Conservation (phyloP, 2,329 filamentous ascomycete species). For the Xylariaceae sp. region DNA sequence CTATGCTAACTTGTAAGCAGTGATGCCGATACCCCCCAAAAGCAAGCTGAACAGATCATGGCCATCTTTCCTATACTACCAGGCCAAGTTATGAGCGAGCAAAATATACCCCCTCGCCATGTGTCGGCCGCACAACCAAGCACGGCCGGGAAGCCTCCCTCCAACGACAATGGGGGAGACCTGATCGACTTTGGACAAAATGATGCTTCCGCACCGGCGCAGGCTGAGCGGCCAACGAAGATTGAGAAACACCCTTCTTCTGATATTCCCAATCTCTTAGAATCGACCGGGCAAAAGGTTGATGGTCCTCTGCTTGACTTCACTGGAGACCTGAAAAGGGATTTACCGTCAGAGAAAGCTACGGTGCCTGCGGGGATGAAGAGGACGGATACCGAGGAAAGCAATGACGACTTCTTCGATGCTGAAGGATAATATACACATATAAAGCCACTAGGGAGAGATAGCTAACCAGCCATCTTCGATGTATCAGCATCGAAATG, state of each 20-base stretch:
- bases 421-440: slow-evolving; percentile 39
- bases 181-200: slow-evolving; percentile 66
- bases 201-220: slow-evolving; percentile 35
- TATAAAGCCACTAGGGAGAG: not conserved
- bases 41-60: slow-evolving; percentile 82
- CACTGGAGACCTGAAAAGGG: slow-evolving; percentile 58
- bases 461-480: not conserved
- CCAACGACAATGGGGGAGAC: slow-evolving; percentile 44
- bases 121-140: slow-evolving; percentile 33
- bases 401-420: slow-evolving; percentile 50
- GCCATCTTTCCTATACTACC: slow-evolving; percentile 84
- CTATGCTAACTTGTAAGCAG: slow-evolving; percentile 30
- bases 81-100: slow-evolving; percentile 68
- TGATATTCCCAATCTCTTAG: slow-evolving; percentile 54
- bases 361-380: slow-evolving; percentile 34
- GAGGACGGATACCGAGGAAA: slow-evolving; percentile 46
- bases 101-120: slow-evolving; percentile 63
- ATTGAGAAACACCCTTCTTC: slow-evolving; percentile 8
- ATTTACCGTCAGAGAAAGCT: slow-evolving; percentile 47
- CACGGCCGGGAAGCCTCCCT: slow-evolving; percentile 23
- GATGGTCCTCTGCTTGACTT: slow-evolving; percentile 64
- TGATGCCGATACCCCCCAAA: slow-evolving; percentile 69
- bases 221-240: slow-evolving; percentile 1
- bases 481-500: not conserved
- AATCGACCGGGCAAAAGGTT: slow-evolving; percentile 54